Evolutionary conservation across 2,329 filamentous ascomycete species (phyloP).

Genomic region (Monilinia fructigena): DNA sequence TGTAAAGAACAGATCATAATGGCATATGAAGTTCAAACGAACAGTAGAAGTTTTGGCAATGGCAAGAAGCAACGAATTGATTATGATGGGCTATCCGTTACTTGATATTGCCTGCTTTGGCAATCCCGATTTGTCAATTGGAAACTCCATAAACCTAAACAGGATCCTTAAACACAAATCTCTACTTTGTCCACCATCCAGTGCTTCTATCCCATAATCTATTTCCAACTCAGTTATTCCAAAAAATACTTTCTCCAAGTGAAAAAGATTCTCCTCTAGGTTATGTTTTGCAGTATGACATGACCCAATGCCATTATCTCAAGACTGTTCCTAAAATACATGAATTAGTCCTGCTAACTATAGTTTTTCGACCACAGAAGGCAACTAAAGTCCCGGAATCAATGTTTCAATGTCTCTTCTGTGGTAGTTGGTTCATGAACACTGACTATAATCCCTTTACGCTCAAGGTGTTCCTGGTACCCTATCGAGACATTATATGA

Average conservation of each 20-base stretch:
- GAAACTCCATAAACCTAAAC: background rate
- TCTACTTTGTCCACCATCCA: background rate
- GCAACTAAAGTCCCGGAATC: background rate
- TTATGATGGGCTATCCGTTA: background rate
- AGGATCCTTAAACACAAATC: background rate
- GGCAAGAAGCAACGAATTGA: background rate
- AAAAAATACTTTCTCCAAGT: background rate
- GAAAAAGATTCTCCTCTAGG: background rate
- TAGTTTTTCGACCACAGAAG: constrained; percentile 3
- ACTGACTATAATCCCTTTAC: background rate
- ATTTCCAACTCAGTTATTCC: background rate
- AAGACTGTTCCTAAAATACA: no score
- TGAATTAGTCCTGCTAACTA: no score
- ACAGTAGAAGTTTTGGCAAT: background rate
- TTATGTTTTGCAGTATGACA: no score
- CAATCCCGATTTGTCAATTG: background rate
- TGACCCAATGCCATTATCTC: background rate
- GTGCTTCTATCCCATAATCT: background rate
- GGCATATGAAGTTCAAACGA: background rate
- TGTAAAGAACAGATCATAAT: background rate
- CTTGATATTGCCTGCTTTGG: background rate
- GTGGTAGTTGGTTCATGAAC: background rate
- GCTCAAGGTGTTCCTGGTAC: background rate
- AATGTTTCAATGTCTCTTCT: background rate
- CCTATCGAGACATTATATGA: background rate